These are phyloP conservation scores for Salvia miltiorrhiza DNA, from an alignment of 257 asterid species.

Conservation along the genomic window DNA sequence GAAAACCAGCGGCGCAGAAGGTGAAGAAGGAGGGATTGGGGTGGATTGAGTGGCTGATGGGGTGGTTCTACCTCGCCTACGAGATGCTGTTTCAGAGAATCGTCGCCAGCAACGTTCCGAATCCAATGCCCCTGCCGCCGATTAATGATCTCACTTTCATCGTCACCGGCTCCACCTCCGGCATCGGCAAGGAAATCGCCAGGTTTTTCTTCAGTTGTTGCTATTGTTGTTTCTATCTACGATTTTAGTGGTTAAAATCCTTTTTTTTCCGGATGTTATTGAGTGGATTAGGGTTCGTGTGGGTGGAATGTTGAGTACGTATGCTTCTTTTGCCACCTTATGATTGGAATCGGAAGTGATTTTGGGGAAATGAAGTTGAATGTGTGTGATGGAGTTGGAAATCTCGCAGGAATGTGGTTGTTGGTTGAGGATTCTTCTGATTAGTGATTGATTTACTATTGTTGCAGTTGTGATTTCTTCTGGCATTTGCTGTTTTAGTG, in stretches of 20 bases:
- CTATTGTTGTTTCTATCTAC: not conserved
- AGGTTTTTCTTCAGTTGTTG: conserved; percentile 30
- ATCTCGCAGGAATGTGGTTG: not conserved
- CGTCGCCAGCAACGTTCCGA: conserved; percentile 74
- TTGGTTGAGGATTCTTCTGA: not conserved
- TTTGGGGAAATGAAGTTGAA: not conserved
- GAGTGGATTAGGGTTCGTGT: not conserved
- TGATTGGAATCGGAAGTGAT: not conserved
- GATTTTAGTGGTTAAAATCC: not conserved
- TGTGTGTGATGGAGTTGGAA: not conserved
- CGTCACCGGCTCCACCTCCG: conserved; percentile 96
- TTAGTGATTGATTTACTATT: no score
- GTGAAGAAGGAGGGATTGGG: conserved; percentile 66
- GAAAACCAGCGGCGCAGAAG: conserved; percentile 25
- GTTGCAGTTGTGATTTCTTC: not conserved
- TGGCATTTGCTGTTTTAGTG: not conserved
- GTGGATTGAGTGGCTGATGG: conserved; percentile 89
- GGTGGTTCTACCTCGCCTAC: conserved; percentile 62
- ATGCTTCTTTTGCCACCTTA: not conserved
- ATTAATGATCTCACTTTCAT: conserved; percentile 69
- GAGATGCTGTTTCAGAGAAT: conserved; percentile 96
- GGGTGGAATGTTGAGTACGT: not conserved
- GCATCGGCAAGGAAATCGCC: conserved; percentile 93
- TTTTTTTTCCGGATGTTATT: not conserved
- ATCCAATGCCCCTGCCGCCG: conserved; percentile 89